Conservation (phyloP, 352 stramenopile genomes). For the Phytopythium sindhum region DNA sequence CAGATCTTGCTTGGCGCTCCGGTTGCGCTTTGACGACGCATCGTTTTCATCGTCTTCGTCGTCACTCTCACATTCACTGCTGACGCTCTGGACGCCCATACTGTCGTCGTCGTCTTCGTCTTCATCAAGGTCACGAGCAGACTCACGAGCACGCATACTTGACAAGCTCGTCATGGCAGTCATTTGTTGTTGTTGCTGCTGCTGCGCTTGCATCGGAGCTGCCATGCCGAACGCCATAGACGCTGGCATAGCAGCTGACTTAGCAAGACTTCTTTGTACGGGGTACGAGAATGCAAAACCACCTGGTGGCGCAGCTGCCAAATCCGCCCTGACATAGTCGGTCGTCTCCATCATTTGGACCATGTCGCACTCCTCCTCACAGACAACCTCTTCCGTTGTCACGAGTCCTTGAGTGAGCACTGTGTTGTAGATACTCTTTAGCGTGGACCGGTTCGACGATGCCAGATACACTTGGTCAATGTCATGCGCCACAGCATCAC, state of each 20-base stretch:
- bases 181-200: no score
- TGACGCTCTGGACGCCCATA: slow-evolving; percentile 10
- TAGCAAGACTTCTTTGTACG: no score
- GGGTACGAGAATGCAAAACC: no score
- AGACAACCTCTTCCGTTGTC: background rate
- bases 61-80: slow-evolving; percentile 1
- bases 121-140: background rate
- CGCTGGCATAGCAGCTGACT: no score
- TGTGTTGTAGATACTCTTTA: background rate
- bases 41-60: slow-evolving; percentile 11
- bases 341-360: no score
- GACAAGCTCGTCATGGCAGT: background rate
- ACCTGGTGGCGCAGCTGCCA: no score
- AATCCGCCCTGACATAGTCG: no score
- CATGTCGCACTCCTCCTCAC: background rate
- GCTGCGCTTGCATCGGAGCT: no score
- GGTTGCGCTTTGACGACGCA: background rate
- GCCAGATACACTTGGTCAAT: background rate
- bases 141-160: background rate
- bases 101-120: slow-evolving; percentile 1
- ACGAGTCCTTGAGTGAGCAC: background rate
- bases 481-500: background rate
- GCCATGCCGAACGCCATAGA: no score
- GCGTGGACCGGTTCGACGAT: background rate
- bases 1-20: background rate